Base-by-base conservation (phyloP, 148 eudicot species). In the Persicaria maculosa region DNA sequence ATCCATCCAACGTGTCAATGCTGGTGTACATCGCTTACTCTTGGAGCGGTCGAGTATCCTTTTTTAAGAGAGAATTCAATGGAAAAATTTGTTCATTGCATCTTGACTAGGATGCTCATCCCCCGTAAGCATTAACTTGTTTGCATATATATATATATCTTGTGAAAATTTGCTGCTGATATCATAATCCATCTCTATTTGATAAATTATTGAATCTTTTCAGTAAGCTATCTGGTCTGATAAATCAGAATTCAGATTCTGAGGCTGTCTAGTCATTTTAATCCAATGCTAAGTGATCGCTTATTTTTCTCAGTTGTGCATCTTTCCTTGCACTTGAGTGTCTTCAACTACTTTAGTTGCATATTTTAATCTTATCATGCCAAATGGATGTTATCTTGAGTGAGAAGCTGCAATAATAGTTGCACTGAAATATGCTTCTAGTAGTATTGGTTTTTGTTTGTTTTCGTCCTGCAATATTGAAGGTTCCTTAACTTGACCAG, bases 31-130 rank as follows among this genome's bases (percentile, higher is more conserved):
- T 72, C 88, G 82, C 75, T 88, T 94, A 61, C 76, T 80, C 75
- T 70, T 80, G 83, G 93, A 91, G 85, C 91, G 77, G 75, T 87
- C 98, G 76, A 85, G 98, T 94, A 94, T 94, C 98, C 98, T 94
- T 91, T 59, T 31, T 64, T 11, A 31, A 19, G 47, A 65, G 67
- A 22, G 4, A 59, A 20, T 2, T 10, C 19, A 59, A 59, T 59
- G 40, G 5, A 40, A 5, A 5, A 5, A 3, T 14, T 10, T 25
- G 19, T 14, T 65, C 47, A 6, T 36, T 65, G 17, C 70, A 65
- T 40, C n/a, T 10, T 62, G 44, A 65, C 45, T 65, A 64, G 69
- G 69, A 64, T 64, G 69, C 45, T 64, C 69, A 61, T 61, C 43
- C 44, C 6, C 68, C 6, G 17, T 4, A 10, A 64, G 69, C 69